phyloP scores from a whole-genome alignment of 345 rosid species.

The Salix caprea region DNA sequence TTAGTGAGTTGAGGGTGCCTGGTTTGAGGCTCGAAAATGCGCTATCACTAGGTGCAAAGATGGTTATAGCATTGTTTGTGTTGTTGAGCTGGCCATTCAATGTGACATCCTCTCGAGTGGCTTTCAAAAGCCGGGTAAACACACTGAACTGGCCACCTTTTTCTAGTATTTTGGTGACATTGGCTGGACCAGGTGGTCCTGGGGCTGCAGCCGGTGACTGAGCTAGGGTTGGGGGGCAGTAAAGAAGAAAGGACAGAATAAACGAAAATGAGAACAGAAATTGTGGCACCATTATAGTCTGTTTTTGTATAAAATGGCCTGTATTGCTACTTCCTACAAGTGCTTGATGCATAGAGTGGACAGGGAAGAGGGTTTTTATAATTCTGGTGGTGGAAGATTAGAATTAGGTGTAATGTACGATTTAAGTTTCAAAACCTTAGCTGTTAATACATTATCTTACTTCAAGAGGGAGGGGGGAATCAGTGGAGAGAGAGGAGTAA shows the following conservation, averaged over 20 bases:
- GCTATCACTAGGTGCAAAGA: constrained; percentile 32
- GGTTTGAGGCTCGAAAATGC: constrained; percentile 36
- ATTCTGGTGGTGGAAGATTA: not conserved
- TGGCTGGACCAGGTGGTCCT: constrained; percentile 24
- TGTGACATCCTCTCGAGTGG: constrained; percentile 27
- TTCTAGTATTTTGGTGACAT: constrained; percentile 33
- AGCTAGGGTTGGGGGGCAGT: not conserved
- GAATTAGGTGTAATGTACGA: not conserved
- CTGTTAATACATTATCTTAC: not conserved
- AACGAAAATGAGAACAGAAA: not conserved
- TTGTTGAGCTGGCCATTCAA: constrained; percentile 36
- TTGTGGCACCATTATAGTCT: not conserved
- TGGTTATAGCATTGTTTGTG: constrained; percentile 36
- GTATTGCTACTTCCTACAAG: not conserved
- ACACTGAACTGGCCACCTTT: constrained; percentile 36
- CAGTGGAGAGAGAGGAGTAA: not conserved
- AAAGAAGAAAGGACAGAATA: not conserved
- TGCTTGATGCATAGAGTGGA: not conserved
- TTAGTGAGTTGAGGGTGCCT: constrained; percentile 38
- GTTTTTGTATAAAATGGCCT: not conserved
- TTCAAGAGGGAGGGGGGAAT: not conserved
- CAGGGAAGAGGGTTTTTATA: not conserved
- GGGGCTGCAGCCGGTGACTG: constrained; percentile 8
- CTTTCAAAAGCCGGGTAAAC: constrained; percentile 30
- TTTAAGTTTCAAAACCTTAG: not conserved